Evolutionary conservation across 768 basidiomycete species (phyloP), one percentile per base, ranked within the genome.

Genomic region (Boletellus sp.): DNA sequence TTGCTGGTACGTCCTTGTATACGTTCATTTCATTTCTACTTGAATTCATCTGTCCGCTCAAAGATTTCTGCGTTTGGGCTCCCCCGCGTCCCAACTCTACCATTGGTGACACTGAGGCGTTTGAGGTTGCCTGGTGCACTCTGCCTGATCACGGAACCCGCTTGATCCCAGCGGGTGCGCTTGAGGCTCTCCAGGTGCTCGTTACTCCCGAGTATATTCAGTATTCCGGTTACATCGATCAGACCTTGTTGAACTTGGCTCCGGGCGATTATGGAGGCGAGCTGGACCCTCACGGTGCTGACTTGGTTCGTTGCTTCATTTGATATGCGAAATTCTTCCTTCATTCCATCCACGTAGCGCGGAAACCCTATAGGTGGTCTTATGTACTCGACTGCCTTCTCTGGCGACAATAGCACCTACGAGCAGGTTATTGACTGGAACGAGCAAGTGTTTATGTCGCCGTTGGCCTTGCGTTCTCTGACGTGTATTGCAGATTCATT

Each of bases 301-400:
- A 89, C 63, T 57, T 69, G 47, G 78, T 78, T 44, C 13, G 72
- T 68, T 15, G n/a, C 37, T 7, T 37, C 2, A 0, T 19, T 47
- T 62, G 31, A 4, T 28, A 36, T 37, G 61, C 59, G 33, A 42
- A 47, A 26, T 40, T 17, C 50, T 55, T 15, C 50, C 45, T 49
- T 62, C 24, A 60, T 22, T 20, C 17, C 16, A 3, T 1, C 13
- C 38, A 26, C 39, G 13, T 55, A 85, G 79, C 80, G 85, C 54
- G 90, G 90, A n/a, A 93, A 90, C 71, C 87, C 87, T 3, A 72
- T 88, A 23, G 89, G 89, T 54, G 85, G 80, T 42, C 64, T 90
- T 23, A 50, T 88, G 37, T 91, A 77, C 72, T 81, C 86, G 0
- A 83, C 71, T 51, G 76, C 70, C 11, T 84, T 75, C 59, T 77